phyloP scores from a whole-genome alignment of 495 filamentous ascomycete species.

The Lasiosphaeria miniovina region DNA sequence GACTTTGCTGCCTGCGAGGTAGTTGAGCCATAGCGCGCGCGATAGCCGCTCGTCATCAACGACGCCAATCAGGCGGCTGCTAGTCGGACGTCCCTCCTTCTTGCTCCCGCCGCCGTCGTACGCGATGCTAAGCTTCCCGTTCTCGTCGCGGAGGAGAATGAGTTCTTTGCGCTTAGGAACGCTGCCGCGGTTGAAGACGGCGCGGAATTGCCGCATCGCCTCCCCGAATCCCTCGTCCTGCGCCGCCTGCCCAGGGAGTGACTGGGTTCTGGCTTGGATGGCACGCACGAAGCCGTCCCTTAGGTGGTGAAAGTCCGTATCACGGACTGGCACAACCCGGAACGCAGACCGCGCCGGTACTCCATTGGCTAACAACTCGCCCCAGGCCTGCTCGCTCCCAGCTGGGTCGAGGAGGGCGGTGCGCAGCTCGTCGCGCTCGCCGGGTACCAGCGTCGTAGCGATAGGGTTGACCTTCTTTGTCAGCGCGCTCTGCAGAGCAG shows the following conservation, averaged over 20 bases:
- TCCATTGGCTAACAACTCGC: slow-evolving; percentile 59
- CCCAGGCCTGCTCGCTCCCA: slow-evolving; percentile 67
- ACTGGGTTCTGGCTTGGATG: slow-evolving; percentile 53
- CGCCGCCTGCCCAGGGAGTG: slow-evolving; percentile 32
- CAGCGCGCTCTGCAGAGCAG: slow-evolving; percentile 44
- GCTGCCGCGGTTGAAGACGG: slow-evolving; percentile 68
- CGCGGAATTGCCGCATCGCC: slow-evolving; percentile 71
- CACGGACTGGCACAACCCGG: slow-evolving; percentile 77
- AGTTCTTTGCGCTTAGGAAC: slow-evolving; percentile 74
- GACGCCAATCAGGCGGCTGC: slow-evolving; percentile 55
- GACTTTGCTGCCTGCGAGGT: slow-evolving; percentile 81
- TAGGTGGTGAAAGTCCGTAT: slow-evolving; percentile 89
- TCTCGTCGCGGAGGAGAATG: slow-evolving; percentile 63
- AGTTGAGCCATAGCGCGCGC: slow-evolving; percentile 82
- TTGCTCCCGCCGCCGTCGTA: slow-evolving; percentile 59
- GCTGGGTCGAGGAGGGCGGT: slow-evolving; percentile 65
- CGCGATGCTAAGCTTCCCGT: slow-evolving; percentile 64
- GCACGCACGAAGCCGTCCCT: slow-evolving; percentile 86
- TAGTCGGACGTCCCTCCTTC: slow-evolving; percentile 33
- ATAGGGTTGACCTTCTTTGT: slow-evolving; percentile 54
- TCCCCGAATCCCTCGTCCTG: slow-evolving; percentile 69
- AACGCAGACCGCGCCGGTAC: slow-evolving; percentile 65
- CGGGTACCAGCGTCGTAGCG: slow-evolving; percentile 78
- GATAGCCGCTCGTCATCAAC: slow-evolving; percentile 77
- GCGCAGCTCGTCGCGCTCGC: slow-evolving; percentile 70